These are phyloP conservation scores for Fusarium scirpi DNA, from an alignment of 2,329 filamentous ascomycete species.

Conservation along the genomic window DNA sequence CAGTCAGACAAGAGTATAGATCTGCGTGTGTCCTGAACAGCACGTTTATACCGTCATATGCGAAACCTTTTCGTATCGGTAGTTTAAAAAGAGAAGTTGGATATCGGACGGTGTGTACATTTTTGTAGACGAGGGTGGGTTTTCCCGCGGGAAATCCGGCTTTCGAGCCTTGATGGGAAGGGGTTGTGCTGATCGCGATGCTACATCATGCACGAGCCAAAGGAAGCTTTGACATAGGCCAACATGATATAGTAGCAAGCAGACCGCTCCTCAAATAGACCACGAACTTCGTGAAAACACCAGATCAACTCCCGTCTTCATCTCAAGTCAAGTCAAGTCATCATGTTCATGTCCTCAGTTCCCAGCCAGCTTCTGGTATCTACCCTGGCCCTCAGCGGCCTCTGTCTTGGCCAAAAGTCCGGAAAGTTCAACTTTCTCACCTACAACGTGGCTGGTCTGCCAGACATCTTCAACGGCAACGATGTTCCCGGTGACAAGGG, in stretches of 20 bases:
- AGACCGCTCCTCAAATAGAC: background rate
- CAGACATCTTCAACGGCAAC: slow-evolving; percentile 67
- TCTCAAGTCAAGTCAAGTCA: background rate
- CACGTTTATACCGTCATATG: background rate
- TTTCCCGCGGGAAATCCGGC: background rate
- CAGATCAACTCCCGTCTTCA: background rate
- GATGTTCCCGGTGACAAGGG: slow-evolving; percentile 70
- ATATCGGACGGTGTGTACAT: slow-evolving; percentile 4
- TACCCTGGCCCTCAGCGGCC: slow-evolving; percentile 14
- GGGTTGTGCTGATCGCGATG: slow-evolving; percentile 24
- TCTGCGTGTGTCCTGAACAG: slow-evolving; percentile 2
- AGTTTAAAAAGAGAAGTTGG: slow-evolving; percentile 8
- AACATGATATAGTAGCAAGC: background rate
- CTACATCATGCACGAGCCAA: slow-evolving; percentile 1
- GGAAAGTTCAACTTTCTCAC: slow-evolving; percentile 64
- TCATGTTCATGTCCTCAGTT: slow-evolving; percentile 11
- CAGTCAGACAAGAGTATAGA: slow-evolving; percentile 5
- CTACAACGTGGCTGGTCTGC: slow-evolving; percentile 72
- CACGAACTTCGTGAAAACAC: background rate
- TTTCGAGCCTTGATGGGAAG: slow-evolving; percentile 16
- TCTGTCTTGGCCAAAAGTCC: slow-evolving; percentile 13
- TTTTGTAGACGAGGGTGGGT: background rate
- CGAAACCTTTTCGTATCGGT: background rate
- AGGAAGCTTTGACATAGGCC: background rate
- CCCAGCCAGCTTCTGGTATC: slow-evolving; percentile 17